These are phyloP conservation scores for Bipolaris bicolor DNA, from an alignment of 2,329 filamentous ascomycete species.

Conservation along the genomic window DNA sequence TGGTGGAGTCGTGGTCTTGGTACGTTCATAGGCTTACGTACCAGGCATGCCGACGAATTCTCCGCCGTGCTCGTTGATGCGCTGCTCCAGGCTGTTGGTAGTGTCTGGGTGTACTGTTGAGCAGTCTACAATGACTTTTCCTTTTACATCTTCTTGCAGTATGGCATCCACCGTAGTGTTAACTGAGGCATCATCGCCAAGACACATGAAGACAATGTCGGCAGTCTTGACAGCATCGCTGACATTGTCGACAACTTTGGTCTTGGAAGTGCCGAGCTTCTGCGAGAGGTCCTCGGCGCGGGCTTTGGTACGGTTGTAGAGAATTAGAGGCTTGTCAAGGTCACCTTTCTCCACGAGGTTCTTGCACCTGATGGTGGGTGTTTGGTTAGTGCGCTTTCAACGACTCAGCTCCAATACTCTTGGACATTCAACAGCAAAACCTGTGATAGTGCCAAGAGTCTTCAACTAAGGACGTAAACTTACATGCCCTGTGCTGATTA, in stretches of 20 bases:
- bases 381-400: background rate
- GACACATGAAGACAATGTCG: constrained; percentile 82
- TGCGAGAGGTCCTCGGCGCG: constrained; percentile 69
- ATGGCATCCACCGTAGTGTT: constrained; percentile 65
- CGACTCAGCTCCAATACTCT: background rate
- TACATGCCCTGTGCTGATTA: constrained; percentile 69
- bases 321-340: constrained; percentile 71
- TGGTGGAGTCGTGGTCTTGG: constrained; percentile 11
- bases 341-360: constrained; percentile 81
- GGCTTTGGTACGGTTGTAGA: constrained; percentile 79
- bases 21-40: constrained; percentile 17
- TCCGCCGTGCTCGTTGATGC: constrained; percentile 64
- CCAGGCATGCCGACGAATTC: constrained; percentile 75
- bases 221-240: constrained; percentile 69
- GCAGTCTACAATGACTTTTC: constrained; percentile 85
- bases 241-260: constrained; percentile 68
- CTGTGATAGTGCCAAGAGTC: background rate
- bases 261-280: constrained; percentile 66
- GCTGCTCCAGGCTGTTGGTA: constrained; percentile 68
- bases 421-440: background rate
- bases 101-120: constrained; percentile 88
- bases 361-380: constrained; percentile 38
- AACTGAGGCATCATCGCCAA: constrained; percentile 79
- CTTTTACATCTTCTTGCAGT: constrained; percentile 62
- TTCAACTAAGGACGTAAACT: background rate